These are phyloP conservation scores for Hypocrella siamensis DNA, from an alignment of 2,329 filamentous ascomycete species.

Conservation along the genomic window DNA sequence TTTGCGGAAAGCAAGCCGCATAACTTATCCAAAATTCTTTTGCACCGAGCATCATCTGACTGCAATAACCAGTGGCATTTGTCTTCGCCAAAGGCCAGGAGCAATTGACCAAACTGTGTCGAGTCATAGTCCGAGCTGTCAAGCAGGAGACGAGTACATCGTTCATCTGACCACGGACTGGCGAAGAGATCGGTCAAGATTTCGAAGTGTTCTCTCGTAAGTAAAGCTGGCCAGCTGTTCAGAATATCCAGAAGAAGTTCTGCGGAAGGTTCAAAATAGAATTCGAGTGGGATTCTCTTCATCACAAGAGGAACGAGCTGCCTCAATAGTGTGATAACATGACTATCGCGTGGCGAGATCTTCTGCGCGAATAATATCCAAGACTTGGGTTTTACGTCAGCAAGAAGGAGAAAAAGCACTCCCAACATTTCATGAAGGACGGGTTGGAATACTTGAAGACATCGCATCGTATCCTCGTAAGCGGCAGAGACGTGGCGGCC, in stretches of 20 bases:
- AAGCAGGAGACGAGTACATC: constrained; percentile 37
- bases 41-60: constrained; percentile 30
- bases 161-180: constrained; percentile 40
- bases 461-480: constrained; percentile 41
- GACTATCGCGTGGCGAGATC: constrained; percentile 38
- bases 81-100: constrained; percentile 55
- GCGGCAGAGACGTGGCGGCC: constrained; percentile 15
- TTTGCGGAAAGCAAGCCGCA: constrained; percentile 48
- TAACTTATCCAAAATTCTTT: constrained; percentile 40
- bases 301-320: constrained; percentile 44
- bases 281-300: constrained; percentile 40
- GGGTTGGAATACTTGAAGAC: constrained; percentile 34
- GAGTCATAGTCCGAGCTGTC: constrained; percentile 50
- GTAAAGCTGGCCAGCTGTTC: constrained; percentile 47
- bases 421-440: not conserved
- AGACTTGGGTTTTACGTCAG: constrained; percentile 32
- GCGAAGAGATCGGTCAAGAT: constrained; percentile 43
- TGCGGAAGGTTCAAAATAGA: constrained; percentile 42
- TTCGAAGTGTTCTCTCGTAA: constrained; percentile 41
- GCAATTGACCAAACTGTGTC: constrained; percentile 48
- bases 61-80: constrained; percentile 44
- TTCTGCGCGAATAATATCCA: constrained; percentile 64
- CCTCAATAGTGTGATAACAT: constrained; percentile 42
- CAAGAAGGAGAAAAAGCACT: not conserved
- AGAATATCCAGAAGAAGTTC: constrained; percentile 52